Evolutionary conservation across 495 filamentous ascomycete genomes (phyloP), one percentile per base, ranked within the genome.

Genomic region (Penicillium angulare): DNA sequence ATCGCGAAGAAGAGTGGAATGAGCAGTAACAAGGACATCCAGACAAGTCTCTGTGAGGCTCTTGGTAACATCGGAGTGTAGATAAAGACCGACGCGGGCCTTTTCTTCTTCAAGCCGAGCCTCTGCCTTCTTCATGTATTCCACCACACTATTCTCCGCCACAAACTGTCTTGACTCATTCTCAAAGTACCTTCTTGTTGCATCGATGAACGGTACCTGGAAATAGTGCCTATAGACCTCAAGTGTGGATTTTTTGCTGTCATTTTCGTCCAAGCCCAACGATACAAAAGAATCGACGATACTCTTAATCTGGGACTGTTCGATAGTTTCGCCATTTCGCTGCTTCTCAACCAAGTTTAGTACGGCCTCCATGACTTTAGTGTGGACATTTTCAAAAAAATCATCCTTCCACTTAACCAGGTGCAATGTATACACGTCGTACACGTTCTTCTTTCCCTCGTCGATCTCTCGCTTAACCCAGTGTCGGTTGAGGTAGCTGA

Each of bases 111-210:
- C 79, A 38, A 99, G 71, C n/a, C 93, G 84, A 16, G 84, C 72
- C 69, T 97, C 95, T 13, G 93, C 95, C 76, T 99, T 99, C 78
- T 97, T 97, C 95, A 97, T 97, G 71, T 97, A 99, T 63, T 99
- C 93, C 23, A 99, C 92, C 6, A 97, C 91, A 56, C 88, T 96
- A 62, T 99, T 99, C 64, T 97, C 92, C 7, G 90, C 86, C 8
- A 97, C 85, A 63, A 97, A 99, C 58, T 88, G 86, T 52, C 90
- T 87, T 46, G 92, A 97, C 64, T 99, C 93, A 33, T 86, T 86
- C 53, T 92, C 79, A 65, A 97, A 99, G 69, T 96, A 97, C 5
- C 71, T 64, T 54, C 77, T 82, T 8, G 93, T 99, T 5, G 90
- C 90, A 3, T 80, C 78, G 44, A 99, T 82, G 80, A 92, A 99